These are phyloP conservation scores for Podaxis pistillaris DNA, from an alignment of 768 basidiomycete genomes.

Conservation along the genomic window DNA sequence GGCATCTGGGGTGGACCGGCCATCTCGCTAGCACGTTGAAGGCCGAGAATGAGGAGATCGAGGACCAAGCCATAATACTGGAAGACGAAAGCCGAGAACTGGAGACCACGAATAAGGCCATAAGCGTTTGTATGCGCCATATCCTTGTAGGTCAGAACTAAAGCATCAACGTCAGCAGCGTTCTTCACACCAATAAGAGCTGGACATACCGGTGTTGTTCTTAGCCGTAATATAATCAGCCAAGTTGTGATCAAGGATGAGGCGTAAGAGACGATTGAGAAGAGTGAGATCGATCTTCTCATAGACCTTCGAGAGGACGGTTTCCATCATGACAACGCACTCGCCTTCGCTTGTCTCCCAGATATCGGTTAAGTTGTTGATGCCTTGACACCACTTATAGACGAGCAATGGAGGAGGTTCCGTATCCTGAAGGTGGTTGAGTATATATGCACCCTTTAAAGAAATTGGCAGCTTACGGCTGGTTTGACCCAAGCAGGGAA, in stretches of 20 bases:
- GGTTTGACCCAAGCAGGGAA: constrained; percentile 99
- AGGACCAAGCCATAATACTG: constrained; percentile 97
- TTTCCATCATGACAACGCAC: constrained; percentile 99
- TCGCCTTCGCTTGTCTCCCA: constrained; percentile 99
- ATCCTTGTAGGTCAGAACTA: constrained; percentile 36
- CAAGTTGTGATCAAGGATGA: constrained; percentile 97
- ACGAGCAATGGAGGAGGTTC: constrained; percentile 96
- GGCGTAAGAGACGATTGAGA: constrained; percentile 90
- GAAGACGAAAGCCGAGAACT: constrained; percentile 99
- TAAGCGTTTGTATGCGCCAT: constrained; percentile 99
- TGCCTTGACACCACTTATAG: constrained; percentile 99
- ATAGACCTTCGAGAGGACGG: constrained; percentile 94
- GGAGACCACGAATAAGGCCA: constrained; percentile 94
- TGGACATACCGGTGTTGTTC: constrained; percentile 78
- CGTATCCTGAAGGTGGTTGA: constrained; percentile 54
- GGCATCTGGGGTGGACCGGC: constrained; percentile 97
- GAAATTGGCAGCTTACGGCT: constrained; percentile 41
- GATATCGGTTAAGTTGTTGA: constrained; percentile 96
- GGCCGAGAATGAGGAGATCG: constrained; percentile 91
- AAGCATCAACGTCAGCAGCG: constrained; percentile 4
- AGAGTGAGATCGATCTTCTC: constrained; percentile 98
- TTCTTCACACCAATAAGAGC: background rate
- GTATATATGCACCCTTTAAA: background rate
- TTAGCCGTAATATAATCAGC: constrained; percentile 99
- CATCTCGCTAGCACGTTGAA: constrained; percentile 99